Percentiles rank a stretch among this genome's conserved stretches.
Conservation (phyloP, 495 filamentous ascomycete genomes). For the Parachaetomium inaequale region DNA sequence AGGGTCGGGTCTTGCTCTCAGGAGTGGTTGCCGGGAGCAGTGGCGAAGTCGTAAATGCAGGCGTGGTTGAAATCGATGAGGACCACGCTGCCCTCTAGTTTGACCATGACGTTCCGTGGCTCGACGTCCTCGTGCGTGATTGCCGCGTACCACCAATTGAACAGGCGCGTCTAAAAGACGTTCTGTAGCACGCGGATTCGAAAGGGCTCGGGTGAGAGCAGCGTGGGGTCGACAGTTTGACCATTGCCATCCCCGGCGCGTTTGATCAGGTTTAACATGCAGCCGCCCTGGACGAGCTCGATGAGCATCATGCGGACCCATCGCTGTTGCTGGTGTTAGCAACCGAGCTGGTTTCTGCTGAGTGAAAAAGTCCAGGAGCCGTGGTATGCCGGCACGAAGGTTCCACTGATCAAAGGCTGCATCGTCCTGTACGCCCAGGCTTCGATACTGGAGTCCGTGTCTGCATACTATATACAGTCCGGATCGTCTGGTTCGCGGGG, state of each 20-base stretch:
- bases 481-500: not conserved
- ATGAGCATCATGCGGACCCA: slow-evolving; percentile 6
- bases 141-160: not conserved
- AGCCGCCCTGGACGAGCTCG: not conserved
- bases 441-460: slow-evolving; percentile 8
- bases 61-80: slow-evolving; percentile 7
- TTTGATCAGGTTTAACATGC: not conserved
- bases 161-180: not conserved
- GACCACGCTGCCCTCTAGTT: not conserved
- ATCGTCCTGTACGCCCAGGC: slow-evolving; percentile 2
- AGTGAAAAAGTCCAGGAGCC: not conserved
- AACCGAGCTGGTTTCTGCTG: no score
- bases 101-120: slow-evolving; percentile 7
- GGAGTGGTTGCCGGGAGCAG: not conserved
- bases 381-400: not conserved
- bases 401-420: not conserved
- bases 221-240: not conserved
- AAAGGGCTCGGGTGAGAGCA: not conserved
- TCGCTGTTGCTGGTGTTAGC: no score
- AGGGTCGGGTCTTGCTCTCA: not conserved
- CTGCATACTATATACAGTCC: not conserved
- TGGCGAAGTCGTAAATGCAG: slow-evolving; percentile 1
- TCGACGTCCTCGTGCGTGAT: not conserved
- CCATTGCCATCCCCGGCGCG: not conserved
- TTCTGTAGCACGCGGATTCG: not conserved